Conservation (phyloP, 495 filamentous ascomycete genomes). For the Penicillium robsamsonii region DNA sequence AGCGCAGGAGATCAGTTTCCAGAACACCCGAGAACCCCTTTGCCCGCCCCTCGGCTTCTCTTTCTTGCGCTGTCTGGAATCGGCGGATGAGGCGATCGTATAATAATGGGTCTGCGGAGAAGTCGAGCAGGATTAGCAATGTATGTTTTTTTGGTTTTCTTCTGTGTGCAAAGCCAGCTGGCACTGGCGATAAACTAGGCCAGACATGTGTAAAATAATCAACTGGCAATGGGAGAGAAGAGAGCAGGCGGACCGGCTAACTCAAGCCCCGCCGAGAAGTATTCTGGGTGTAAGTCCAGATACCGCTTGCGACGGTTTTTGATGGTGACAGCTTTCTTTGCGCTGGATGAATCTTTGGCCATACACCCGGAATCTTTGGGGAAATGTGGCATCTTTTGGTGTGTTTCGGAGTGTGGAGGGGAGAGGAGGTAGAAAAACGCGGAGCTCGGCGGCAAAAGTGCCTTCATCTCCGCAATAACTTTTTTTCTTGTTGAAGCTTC, state of each 20-base stretch:
- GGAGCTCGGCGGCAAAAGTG: constrained; percentile 37
- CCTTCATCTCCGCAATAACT: constrained; percentile 17
- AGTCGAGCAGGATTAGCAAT: constrained; percentile 23
- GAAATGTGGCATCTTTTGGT: constrained; percentile 41
- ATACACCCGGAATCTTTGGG: constrained; percentile 33
- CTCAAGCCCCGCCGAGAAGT: constrained; percentile 62
- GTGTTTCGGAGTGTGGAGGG: constrained; percentile 11
- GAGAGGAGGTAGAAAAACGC: constrained; percentile 22
- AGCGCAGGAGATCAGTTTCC: constrained; percentile 67
- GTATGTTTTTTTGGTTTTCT: constrained; percentile 6
- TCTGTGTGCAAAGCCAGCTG: constrained; percentile 12
- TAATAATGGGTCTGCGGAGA: constrained; percentile 64
- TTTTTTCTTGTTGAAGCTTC: constrained; percentile 13
- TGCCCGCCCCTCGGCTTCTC: constrained; percentile 64
- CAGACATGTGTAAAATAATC: not conserved
- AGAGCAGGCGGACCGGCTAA: constrained; percentile 58
- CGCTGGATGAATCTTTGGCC: constrained; percentile 12
- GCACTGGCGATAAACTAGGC: constrained; percentile 4
- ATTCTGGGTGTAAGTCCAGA: constrained; percentile 61
- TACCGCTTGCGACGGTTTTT: constrained; percentile 67
- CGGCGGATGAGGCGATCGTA: constrained; percentile 78
- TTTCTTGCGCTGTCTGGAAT: constrained; percentile 70
- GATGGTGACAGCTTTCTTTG: constrained; percentile 34
- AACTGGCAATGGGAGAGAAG: constrained; percentile 22
- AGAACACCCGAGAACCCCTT: constrained; percentile 74